Percentiles rank a stretch among this genome's conserved stretches.
Conservation (phyloP, 345 rosid species). For the Turnera subulata region DNA sequence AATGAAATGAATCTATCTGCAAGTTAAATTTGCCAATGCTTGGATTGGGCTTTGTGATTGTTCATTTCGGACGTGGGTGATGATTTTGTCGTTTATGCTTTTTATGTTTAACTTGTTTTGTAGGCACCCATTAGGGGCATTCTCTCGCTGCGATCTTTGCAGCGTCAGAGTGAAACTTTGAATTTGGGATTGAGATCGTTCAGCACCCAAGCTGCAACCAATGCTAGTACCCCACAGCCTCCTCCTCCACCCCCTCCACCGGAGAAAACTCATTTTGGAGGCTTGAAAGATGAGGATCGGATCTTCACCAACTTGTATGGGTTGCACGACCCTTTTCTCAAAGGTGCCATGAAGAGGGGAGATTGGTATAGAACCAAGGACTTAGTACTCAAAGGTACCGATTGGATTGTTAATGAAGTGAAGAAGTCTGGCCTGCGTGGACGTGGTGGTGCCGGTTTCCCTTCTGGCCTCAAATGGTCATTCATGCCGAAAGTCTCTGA, state of each 20-base stretch:
- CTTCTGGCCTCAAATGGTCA: conserved; percentile 98
- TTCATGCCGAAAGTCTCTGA: conserved; percentile 98
- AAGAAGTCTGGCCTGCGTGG: conserved; percentile 97
- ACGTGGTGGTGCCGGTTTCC: conserved; percentile 99
- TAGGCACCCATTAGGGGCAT: conserved; percentile 85
- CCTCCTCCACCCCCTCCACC: conserved; percentile 76
- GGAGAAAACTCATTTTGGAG: conserved; percentile 96
- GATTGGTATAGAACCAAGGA: conserved; percentile 97
- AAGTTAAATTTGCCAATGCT: neutral
- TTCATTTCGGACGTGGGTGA: neutral
- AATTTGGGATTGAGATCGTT: conserved; percentile 51
- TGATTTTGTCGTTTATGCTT: neutral
- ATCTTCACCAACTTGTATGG: conserved; percentile 94
- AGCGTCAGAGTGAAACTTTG: conserved; percentile 40
- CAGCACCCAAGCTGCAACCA: conserved; percentile 72
- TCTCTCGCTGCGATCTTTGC: conserved; percentile 48
- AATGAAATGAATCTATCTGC: too few relatives aligned
- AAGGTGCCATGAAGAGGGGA: conserved; percentile 95
- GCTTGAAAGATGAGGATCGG: conserved; percentile 89
- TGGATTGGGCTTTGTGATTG: neutral
- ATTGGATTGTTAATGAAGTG: conserved; percentile 93
- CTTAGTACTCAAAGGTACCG: conserved; percentile 90
- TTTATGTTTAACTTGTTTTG: neutral
- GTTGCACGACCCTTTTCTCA: conserved; percentile 85
- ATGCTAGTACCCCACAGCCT: conserved; percentile 50